phyloP scores from a whole-genome alignment of 2,329 filamentous ascomycete genomes.

The Neodidymelliopsis sp. region DNA sequence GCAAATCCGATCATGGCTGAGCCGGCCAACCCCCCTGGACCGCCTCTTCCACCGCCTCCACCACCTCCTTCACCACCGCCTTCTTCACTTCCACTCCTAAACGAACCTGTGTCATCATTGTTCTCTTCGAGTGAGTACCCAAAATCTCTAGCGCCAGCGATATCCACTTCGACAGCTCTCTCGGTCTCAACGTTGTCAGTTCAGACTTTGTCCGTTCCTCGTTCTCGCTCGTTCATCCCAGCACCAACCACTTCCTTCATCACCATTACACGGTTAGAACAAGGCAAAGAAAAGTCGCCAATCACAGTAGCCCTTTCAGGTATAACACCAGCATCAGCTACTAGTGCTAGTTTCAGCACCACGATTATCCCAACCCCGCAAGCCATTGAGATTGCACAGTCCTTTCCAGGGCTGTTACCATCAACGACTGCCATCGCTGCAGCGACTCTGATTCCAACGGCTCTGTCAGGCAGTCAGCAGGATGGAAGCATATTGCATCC shows the following conservation, averaged over 20 bases:
- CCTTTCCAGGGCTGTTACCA: background rate
- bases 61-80: background rate
- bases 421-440: background rate
- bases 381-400: conserved; percentile 2
- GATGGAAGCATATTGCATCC: conserved; percentile 4
- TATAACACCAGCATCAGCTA: background rate
- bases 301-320: background rate
- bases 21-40: background rate
- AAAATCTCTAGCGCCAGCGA: background rate
- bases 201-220: background rate
- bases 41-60: background rate
- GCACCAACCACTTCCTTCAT: conserved; percentile 2
- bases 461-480: background rate
- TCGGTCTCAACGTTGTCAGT: background rate
- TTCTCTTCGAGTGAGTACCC: background rate
- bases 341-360: background rate
- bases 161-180: background rate
- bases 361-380: background rate
- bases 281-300: background rate
- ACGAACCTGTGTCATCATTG: background rate
- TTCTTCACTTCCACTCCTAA: background rate
- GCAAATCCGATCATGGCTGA: conserved; percentile 2
- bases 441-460: background rate
- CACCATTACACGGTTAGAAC: conserved; percentile 5
- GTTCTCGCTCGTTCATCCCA: background rate